phyloP scores from a whole-genome alignment of 2,329 filamentous ascomycete species.

The Fusarium sp. region DNA sequence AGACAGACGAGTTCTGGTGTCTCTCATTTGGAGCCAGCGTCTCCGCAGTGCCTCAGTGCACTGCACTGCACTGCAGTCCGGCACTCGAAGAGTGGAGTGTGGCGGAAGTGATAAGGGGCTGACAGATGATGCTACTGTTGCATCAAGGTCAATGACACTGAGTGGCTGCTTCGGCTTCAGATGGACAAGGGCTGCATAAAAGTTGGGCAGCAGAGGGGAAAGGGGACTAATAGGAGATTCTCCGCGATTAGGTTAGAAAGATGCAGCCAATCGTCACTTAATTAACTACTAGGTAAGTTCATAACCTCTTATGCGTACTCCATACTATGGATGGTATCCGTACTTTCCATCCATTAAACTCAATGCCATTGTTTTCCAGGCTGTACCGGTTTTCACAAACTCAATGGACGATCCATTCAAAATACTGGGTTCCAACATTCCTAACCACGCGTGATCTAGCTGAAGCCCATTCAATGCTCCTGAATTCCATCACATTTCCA shows the following conservation, averaged over 20 bases:
- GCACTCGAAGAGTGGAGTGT: slow-evolving; percentile 10
- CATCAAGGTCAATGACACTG: slow-evolving; percentile 18
- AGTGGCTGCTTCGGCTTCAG: slow-evolving; percentile 25
- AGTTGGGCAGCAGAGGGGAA: slow-evolving; percentile 20
- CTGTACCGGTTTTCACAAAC: neutral
- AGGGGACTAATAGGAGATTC: slow-evolving; percentile 14
- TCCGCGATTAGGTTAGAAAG: slow-evolving; percentile 18
- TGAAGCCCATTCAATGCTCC: slow-evolving; percentile 16
- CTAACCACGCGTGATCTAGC: neutral
- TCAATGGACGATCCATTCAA: neutral
- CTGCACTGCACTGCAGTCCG: neutral
- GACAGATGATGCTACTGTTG: slow-evolving; percentile 10
- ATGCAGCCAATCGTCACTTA: slow-evolving; percentile 17
- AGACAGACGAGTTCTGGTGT: neutral
- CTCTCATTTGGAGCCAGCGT: slow-evolving; percentile 16
- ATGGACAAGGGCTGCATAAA: slow-evolving; percentile 15
- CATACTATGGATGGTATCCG: neutral
- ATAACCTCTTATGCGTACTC: neutral
- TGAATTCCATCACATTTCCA: slow-evolving; percentile 17
- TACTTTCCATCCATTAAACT: neutral
- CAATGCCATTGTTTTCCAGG: neutral
- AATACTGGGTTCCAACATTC: neutral
- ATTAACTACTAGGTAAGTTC: neutral
- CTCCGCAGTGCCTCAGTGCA: neutral
- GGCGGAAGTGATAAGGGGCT: slow-evolving; percentile 27